Conservation (phyloP, 805 yeast genomes). For the Barnettozyma salicaria region DNA sequence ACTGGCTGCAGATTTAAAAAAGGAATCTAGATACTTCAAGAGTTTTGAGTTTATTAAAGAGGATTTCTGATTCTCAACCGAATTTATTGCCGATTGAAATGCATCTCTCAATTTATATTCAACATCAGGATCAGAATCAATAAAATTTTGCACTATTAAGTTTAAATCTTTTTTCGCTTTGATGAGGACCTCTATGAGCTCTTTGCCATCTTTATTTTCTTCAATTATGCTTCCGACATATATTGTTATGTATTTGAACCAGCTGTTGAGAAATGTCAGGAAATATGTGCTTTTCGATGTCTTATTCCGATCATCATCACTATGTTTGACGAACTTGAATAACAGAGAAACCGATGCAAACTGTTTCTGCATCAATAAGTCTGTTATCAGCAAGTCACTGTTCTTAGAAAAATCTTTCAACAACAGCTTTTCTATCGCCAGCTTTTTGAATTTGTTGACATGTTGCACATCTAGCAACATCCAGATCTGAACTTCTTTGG, state of each 20-base stretch:
- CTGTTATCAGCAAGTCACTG: slow-evolving; percentile 5
- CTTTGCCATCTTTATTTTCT: slow-evolving; percentile 6
- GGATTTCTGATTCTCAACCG: slow-evolving; percentile 3
- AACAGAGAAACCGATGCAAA: slow-evolving; percentile 8
- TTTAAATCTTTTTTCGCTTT: slow-evolving; percentile 16
- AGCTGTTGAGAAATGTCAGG: slow-evolving; percentile 4
- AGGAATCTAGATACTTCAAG: slow-evolving; percentile 17
- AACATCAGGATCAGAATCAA: slow-evolving; percentile 11
- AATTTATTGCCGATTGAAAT: slow-evolving; percentile 15
- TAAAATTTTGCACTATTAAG: slow-evolving; percentile 6
- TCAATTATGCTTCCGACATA: slow-evolving; percentile 11
- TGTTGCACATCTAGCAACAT: neutral
- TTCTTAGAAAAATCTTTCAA: slow-evolving; percentile 10
- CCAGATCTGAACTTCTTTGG: slow-evolving; percentile 18
- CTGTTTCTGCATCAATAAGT: slow-evolving; percentile 13
- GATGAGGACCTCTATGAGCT: slow-evolving; percentile 13
- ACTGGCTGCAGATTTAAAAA: slow-evolving; percentile 10
- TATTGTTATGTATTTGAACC: slow-evolving; percentile 14
- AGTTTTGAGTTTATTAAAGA: slow-evolving; percentile 12
- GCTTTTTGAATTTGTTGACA: neutral
- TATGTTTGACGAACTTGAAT: slow-evolving; percentile 12
- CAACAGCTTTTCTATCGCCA: slow-evolving; percentile 6
- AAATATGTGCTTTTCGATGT: neutral
- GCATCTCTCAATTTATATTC: slow-evolving; percentile 21
- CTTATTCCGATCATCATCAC: slow-evolving; percentile 3